These are phyloP conservation scores for Pythium grandisporangium DNA, from an alignment of 352 stramenopile genomes.

Conservation along the genomic window DNA sequence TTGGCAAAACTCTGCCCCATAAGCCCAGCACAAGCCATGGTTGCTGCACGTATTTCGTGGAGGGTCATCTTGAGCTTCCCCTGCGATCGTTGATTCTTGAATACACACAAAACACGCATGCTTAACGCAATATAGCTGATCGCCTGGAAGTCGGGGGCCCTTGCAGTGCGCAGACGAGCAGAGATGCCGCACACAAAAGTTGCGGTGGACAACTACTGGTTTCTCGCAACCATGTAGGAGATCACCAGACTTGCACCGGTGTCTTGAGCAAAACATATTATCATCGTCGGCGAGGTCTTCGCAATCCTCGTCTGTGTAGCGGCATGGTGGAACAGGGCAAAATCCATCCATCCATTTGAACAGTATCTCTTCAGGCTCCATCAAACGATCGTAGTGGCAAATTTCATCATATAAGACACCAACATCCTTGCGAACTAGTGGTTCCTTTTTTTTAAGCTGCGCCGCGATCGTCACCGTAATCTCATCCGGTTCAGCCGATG, in stretches of 20 bases:
- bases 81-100: slow-evolving; percentile 6
- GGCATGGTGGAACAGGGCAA: slow-evolving; percentile 27
- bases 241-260: slow-evolving; percentile 13
- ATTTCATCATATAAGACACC: slow-evolving; percentile 30
- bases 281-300: slow-evolving; percentile 16
- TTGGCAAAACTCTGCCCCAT: slow-evolving; percentile 19
- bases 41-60: slow-evolving; percentile 42
- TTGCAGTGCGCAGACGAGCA: slow-evolving; percentile 29
- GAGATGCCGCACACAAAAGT: slow-evolving; percentile 37
- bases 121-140: slow-evolving; percentile 30
- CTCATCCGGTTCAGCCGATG: neutral
- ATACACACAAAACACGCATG: slow-evolving; percentile 62
- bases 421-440: slow-evolving; percentile 22
- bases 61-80: slow-evolving; percentile 20
- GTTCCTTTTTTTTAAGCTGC: slow-evolving; percentile 2
- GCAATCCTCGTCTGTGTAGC: slow-evolving; percentile 19
- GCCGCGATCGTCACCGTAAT: neutral
- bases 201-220: slow-evolving; percentile 12
- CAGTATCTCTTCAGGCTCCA: slow-evolving; percentile 45
- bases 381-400: slow-evolving; percentile 41
- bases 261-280: slow-evolving; percentile 13
- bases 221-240: slow-evolving; percentile 15
- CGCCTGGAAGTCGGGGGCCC: slow-evolving; percentile 13
- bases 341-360: slow-evolving; percentile 51
- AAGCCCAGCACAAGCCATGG: slow-evolving; percentile 45